Evolutionary conservation across 2,329 filamentous ascomycete species (phyloP).

Genomic region (Xylaria sp.): DNA sequence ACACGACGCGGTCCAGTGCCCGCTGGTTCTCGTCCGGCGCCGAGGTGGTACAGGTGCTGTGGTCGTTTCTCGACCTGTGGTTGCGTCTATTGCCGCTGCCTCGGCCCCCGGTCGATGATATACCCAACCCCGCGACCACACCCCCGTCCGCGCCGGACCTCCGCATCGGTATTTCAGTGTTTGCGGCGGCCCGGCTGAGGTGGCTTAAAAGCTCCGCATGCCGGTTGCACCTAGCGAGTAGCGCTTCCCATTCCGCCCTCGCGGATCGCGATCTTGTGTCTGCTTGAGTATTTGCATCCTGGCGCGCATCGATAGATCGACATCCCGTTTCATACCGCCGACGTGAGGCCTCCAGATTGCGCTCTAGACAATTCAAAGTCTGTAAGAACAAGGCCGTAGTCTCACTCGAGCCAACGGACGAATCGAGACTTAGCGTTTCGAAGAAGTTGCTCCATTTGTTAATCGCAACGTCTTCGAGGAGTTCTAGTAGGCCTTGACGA

Average conservation of each 20-base stretch:
- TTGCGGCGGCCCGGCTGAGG: slow-evolving; percentile 19
- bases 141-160: not conserved
- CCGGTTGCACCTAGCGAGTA: slow-evolving; percentile 41
- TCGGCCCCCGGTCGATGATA: not conserved
- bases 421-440: slow-evolving; percentile 36
- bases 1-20: slow-evolving; percentile 54
- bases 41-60: not conserved
- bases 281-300: not conserved
- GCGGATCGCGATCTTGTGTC: not conserved
- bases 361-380: slow-evolving; percentile 43
- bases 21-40: slow-evolving; percentile 44
- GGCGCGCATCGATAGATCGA: not conserved
- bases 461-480: slow-evolving; percentile 31
- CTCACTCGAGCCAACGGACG: slow-evolving; percentile 2
- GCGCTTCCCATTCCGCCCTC: slow-evolving; percentile 39
- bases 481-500: slow-evolving; percentile 12
- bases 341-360: slow-evolving; percentile 41
- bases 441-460: slow-evolving; percentile 47
- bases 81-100: not conserved
- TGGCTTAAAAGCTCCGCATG: slow-evolving; percentile 35
- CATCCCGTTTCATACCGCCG: not conserved
- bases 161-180: slow-evolving; percentile 13
- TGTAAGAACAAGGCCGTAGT: slow-evolving; percentile 39
- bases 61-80: not conserved
- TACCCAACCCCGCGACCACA: not conserved